phyloP scores from a whole-genome alignment of 371 early-diverging fungal genomes.

The Choanephora cucurbitarum region DNA sequence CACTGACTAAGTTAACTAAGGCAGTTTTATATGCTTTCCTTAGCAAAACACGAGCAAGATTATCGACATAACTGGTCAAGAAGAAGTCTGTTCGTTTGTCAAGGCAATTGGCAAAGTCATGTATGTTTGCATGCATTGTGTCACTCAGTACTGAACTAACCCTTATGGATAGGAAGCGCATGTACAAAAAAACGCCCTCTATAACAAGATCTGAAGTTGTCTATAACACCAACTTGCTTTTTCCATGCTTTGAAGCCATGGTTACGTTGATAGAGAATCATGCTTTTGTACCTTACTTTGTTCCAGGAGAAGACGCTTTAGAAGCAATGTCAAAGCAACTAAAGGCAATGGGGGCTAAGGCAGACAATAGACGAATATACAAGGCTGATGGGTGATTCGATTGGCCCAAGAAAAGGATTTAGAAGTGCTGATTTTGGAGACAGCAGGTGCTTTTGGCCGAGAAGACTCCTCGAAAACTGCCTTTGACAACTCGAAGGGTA shows the following conservation, averaged over 20 bases:
- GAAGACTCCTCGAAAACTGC: conserved; percentile 15
- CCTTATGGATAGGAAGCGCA: conserved; percentile 15
- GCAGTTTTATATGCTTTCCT: conserved; percentile 19
- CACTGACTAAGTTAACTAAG: conserved; percentile 14
- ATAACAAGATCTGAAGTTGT: conserved; percentile 16
- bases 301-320: conserved; percentile 21
- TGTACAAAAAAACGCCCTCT: conserved; percentile 17
- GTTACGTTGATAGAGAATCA: conserved; percentile 16
- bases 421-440: conserved; percentile 20
- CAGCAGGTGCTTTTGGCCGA: conserved; percentile 20
- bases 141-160: conserved; percentile 20
- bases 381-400: conserved; percentile 18
- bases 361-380: conserved; percentile 20
- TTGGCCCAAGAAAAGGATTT: conserved; percentile 11
- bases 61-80: conserved; percentile 13
- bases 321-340: conserved; percentile 13
- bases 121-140: conserved; percentile 21
- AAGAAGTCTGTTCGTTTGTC: conserved; percentile 11
- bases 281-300: conserved; percentile 18
- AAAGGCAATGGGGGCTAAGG: conserved; percentile 14
- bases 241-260: conserved; percentile 19
- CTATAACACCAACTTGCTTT: conserved; percentile 22
- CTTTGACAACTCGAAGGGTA: conserved; percentile 25
- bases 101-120: conserved; percentile 16
- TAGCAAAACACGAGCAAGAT: conserved; percentile 16